Evolutionary conservation across 257 asterid genomes (phyloP), one percentile per base, ranked within the genome.

Genomic region (Scutellaria barbata): DNA sequence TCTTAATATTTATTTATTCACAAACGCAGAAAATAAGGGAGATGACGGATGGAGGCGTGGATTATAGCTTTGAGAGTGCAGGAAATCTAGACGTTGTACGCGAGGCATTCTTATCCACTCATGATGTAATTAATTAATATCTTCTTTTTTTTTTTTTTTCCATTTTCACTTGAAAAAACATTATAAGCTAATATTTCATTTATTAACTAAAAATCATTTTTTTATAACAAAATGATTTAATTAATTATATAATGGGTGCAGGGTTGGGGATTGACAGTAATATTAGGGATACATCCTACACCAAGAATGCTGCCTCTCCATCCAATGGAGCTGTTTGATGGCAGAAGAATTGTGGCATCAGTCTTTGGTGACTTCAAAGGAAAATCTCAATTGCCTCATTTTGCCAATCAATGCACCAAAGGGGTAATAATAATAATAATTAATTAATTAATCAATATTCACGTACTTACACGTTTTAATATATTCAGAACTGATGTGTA

Each of bases 241-340:
- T 10, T 42, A 17, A 67, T 10, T 11, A 18, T 18, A 14, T 4
- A 18, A 53, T 10, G 61, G 14, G 62, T 73, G 81, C 74, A 94
- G 98, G 98, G 98, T 1, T 94, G 98, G 97, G 98, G 98, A 0
- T 74, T 91, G 20, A 86, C 96, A 0, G 90, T 91, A 9, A 37
- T 94, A 7, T 69, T 86, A 66, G 98, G 97, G 16, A 80, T 94
- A 20, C 98, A 94, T 59, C 85, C 91, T 13, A 70, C 84, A 5
- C 96, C 98, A 62, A 81, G 81, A 66, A 1, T 87, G 85, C 84
- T 94, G 0, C 96, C 97, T 20, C 79, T 94, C 8, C 98, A 90
- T 67, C 98, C 98, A 13, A 94, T 94, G 98, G 96, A 94, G 75
- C 52, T 94, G 6, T 94, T 94, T 45, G 84, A 85, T 52, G 98